Evolutionary conservation across 768 basidiomycete species (phyloP).

Genomic region (Mycena rebaudengoi): DNA sequence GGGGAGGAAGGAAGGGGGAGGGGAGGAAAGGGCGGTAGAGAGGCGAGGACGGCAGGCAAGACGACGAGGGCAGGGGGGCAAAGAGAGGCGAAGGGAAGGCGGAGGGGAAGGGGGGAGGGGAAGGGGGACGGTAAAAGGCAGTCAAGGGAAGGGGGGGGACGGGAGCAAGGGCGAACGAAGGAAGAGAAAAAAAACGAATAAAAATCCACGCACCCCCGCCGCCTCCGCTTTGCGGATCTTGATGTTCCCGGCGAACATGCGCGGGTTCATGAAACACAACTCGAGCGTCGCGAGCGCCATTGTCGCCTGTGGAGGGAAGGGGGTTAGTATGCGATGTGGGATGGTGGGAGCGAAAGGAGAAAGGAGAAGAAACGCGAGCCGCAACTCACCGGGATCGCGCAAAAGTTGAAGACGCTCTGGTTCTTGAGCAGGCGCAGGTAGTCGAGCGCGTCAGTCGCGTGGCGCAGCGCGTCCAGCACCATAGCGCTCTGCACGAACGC

Average conservation of each 20-base stretch:
- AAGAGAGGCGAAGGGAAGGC: too few species aligned
- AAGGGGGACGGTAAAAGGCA: too few species aligned
- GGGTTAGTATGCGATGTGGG: conserved; percentile 14
- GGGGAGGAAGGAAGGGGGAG: too few species aligned
- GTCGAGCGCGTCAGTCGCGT: conserved; percentile 87
- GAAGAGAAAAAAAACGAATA: too few species aligned
- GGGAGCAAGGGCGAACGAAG: too few species aligned
- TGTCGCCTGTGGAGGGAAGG: conserved; percentile 54
- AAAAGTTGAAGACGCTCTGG: conserved; percentile 96
- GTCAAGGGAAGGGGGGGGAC: too few species aligned
- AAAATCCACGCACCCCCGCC: conserved; percentile 77
- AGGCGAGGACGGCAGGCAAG: too few species aligned
- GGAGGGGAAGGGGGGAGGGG: too few species aligned
- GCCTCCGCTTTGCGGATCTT: conserved; percentile 96
- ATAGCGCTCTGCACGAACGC: conserved; percentile 89
- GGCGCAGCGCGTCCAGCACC: conserved; percentile 87
- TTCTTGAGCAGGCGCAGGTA: conserved; percentile 88
- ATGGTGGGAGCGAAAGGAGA: too few species aligned
- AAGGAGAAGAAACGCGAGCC: too few species aligned
- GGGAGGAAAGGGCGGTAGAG: too few species aligned
- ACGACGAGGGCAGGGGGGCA: too few species aligned
- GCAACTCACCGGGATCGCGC: conserved; percentile 94
- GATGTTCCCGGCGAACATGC: conserved; percentile 86
- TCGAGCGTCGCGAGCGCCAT: conserved; percentile 97
- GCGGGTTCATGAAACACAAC: conserved; percentile 92